Evolutionary conservation across 805 yeast species (phyloP).

Genomic region (Starmera amethionina): DNA sequence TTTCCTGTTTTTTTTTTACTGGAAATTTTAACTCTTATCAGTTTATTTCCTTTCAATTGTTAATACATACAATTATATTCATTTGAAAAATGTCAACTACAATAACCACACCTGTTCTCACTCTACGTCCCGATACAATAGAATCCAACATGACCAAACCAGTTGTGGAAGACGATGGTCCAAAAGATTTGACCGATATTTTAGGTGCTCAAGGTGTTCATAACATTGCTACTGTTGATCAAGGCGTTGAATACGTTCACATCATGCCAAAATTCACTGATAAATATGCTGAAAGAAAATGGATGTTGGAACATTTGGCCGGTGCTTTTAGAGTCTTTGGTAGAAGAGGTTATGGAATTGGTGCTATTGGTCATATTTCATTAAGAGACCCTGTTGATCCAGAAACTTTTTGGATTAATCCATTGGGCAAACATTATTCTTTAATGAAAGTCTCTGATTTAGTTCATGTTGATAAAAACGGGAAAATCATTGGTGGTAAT

Average conservation of each 20-base stretch:
- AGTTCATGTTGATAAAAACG: slow-evolving; percentile 55
- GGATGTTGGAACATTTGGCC: slow-evolving; percentile 67
- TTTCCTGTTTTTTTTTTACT: too few relatives aligned
- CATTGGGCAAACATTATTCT: slow-evolving; percentile 70
- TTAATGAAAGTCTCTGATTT: slow-evolving; percentile 49
- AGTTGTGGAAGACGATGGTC: background rate
- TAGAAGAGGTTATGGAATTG: slow-evolving; percentile 68
- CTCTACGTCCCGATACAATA: too few relatives aligned
- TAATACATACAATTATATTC: background rate
- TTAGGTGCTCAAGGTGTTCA: slow-evolving; percentile 41
- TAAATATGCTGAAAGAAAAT: slow-evolving; percentile 38
- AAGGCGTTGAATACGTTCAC: slow-evolving; percentile 29
- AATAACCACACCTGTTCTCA: background rate
- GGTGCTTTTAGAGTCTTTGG: slow-evolving; percentile 79
- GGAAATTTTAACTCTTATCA: too few relatives aligned
- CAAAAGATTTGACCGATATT: background rate
- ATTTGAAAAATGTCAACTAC: background rate
- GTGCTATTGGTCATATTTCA: slow-evolving; percentile 80
- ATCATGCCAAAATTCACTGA: slow-evolving; percentile 43
- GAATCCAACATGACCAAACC: background rate
- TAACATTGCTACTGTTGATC: slow-evolving; percentile 45
- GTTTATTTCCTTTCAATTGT: background rate
- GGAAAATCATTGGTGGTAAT: slow-evolving; percentile 54
- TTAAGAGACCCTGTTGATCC: slow-evolving; percentile 76
- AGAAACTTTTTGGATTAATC: slow-evolving; percentile 84